Base-by-base conservation (phyloP, 139 green algal genomes). In the Ulvella scutata region DNA sequence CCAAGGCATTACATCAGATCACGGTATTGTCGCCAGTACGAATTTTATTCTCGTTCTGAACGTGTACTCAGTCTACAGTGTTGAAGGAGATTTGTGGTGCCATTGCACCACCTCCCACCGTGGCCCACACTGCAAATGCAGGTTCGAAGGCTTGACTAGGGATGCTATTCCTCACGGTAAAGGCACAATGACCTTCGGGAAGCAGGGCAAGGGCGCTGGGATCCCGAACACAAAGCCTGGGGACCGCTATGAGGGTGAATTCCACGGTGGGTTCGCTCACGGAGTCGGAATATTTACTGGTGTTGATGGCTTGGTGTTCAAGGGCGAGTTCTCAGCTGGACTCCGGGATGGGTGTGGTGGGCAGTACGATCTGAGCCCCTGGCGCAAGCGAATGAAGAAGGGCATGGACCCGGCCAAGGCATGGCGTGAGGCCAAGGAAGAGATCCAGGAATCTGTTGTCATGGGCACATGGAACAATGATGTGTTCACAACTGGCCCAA, bases 231-330 rank as follows among this genome's bases (percentile, higher is more conserved):
- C 51, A n/a, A 67, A 67, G 20, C 51, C 51, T n/a, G 51, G 51
- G 13, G 51, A 67, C 33, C 51, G 85, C 79, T 96, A 92, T 76
- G 91, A 96, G 78, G 91, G 90, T 37, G 90, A 96, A 82, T 95
- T 97, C 75, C 67, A 92, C 76, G 81, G 74, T 7, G 92, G 92
- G 62, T 96, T 90, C 61, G 91, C 87, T 4, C 82, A 94, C 78
- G 92, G 92, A 43, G 76, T 97, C 67, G 92, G 91, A 0, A 85
- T 92, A 82, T 89, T 91, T 72, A 91, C 85, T 29, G 80, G 73
- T 43, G 59, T 79, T 38, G 79, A 77, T 4, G 85, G 85, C 20
- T 85, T 92, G 85, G 75, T 93, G 1, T 95, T 86, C 78, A 81
- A 87, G 2, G 90, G 90, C 23, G 88, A 96, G 82, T 96, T 85